Evolutionary conservation across 345 rosid genomes (phyloP).

Genomic region (Citrus unshiu): DNA sequence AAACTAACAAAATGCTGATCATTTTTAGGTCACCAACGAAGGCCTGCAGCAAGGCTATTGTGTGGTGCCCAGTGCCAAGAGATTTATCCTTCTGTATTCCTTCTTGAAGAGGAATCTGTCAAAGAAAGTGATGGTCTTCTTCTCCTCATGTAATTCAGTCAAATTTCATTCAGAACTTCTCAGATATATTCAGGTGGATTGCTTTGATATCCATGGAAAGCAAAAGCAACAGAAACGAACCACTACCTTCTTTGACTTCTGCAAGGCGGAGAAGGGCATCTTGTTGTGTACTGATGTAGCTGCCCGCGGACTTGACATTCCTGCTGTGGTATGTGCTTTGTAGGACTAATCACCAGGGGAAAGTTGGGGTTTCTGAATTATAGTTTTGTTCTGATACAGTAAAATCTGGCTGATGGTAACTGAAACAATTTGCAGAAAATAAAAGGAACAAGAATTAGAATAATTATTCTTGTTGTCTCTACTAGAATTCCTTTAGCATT

Average conservation of each 20-base stretch:
- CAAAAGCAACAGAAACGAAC: conserved; percentile 92
- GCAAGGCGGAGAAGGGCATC: conserved; percentile 88
- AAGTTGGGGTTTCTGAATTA: neutral
- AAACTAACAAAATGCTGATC: conserved; percentile 8
- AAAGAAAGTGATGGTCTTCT: conserved; percentile 97
- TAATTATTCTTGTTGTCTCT: neutral
- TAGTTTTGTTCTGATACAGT: neutral
- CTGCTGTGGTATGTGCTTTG: conserved; percentile 67
- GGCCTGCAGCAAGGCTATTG: conserved; percentile 96
- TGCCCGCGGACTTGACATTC: conserved; percentile 98
- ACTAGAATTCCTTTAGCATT: neutral
- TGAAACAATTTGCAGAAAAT: neutral
- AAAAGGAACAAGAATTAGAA: neutral
- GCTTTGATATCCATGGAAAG: conserved; percentile 89
- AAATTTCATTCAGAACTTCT: conserved; percentile 86
- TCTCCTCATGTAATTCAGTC: conserved; percentile 97
- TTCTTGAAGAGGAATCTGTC: conserved; percentile 83
- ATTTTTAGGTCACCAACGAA: conserved; percentile 85
- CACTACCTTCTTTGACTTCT: conserved; percentile 88
- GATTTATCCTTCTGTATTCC: conserved; percentile 83
- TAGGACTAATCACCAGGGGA: neutral
- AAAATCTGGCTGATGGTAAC: neutral
- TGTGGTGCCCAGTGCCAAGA: conserved; percentile 74
- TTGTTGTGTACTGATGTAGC: conserved; percentile 97
- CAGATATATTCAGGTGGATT: conserved; percentile 68